Percentiles rank a stretch among this genome's conserved stretches.
Evolutionary conservation across 495 filamentous ascomycete species (phyloP).

Genomic region (Niebla homalea): DNA sequence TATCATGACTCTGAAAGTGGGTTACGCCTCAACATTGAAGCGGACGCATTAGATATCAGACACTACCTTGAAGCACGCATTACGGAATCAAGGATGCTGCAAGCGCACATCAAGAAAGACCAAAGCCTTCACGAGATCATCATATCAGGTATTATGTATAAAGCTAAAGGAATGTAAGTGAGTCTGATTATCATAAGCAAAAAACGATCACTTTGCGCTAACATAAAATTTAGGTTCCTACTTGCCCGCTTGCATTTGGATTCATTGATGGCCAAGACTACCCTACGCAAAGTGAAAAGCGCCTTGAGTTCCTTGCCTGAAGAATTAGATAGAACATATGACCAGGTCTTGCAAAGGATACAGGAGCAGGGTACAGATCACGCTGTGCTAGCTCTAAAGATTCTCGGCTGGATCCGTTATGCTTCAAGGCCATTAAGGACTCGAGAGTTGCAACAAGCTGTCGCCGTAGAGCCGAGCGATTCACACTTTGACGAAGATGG

Average conservation of each 20-base stretch:
- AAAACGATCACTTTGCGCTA: not conserved
- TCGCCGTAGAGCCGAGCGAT: conserved; percentile 14
- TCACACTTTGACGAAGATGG: conserved; percentile 11
- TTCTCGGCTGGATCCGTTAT: conserved; percentile 15
- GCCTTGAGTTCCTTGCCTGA: conserved; percentile 12
- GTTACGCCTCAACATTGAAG: conserved; percentile 17
- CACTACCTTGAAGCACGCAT: conserved; percentile 15
- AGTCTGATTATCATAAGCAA: not conserved
- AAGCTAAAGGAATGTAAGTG: conserved; percentile 17
- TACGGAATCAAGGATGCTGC: not conserved
- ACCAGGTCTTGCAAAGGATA: conserved; percentile 14
- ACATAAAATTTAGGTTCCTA: conserved; percentile 14
- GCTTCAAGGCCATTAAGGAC: conserved; percentile 7
- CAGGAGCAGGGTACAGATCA: not conserved
- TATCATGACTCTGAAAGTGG: conserved; percentile 6
- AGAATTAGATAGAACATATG: conserved; percentile 12
- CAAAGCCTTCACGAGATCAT: not conserved
- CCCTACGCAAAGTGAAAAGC: conserved; percentile 6
- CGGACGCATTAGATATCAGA: conserved; percentile 17
- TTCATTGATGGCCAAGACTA: conserved; percentile 10
- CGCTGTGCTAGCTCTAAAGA: conserved; percentile 2
- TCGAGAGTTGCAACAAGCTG: conserved; percentile 16
- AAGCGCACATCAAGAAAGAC: conserved; percentile 2
- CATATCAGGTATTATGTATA: not conserved
- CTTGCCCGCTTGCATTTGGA: conserved; percentile 18